Percentiles rank a stretch among this genome's conserved stretches.
Evolutionary conservation across 75 land plant species (phyloP).

Genomic region (Larix kaempferi): DNA sequence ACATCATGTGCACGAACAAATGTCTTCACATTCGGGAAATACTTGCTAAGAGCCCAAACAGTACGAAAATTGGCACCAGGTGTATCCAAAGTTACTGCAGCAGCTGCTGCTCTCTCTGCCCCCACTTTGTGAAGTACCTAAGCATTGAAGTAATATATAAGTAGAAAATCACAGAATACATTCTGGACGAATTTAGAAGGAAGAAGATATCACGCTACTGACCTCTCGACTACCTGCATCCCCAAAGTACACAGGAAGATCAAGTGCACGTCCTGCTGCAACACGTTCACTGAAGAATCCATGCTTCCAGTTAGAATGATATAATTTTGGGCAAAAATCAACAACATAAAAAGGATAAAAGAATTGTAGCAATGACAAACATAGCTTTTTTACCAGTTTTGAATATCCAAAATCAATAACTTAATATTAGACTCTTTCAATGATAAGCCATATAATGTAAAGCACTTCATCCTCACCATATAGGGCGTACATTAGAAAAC

Average conservation of each 20-base stretch:
- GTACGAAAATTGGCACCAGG: conserved; percentile 98
- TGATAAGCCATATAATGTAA: no score
- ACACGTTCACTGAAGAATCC: conserved; percentile 81
- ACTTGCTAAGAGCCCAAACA: conserved; percentile 96
- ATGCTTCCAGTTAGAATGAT: background rate
- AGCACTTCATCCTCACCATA: no score
- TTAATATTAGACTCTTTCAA: no score
- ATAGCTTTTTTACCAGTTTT: background rate
- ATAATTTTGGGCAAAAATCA: conserved; percentile 1
- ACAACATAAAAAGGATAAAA: conserved; percentile 5
- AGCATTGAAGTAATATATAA: background rate
- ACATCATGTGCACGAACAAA: conserved; percentile 99
- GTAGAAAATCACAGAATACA: background rate
- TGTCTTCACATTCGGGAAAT: conserved; percentile 96
- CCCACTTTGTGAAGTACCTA: conserved; percentile 97
- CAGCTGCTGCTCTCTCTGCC: conserved; percentile 97
- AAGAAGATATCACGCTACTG: background rate
- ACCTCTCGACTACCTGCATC: conserved; percentile 99
- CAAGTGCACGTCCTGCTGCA: conserved; percentile 90
- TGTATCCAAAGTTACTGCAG: conserved; percentile 89
- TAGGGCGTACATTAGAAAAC: background rate
- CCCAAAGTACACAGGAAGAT: conserved; percentile 97
- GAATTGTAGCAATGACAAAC: background rate
- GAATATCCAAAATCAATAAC: no score
- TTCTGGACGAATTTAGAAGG: background rate